Evolutionary conservation across 768 basidiomycete genomes (phyloP).

Genomic region (Cystofilobasidium ferigula): DNA sequence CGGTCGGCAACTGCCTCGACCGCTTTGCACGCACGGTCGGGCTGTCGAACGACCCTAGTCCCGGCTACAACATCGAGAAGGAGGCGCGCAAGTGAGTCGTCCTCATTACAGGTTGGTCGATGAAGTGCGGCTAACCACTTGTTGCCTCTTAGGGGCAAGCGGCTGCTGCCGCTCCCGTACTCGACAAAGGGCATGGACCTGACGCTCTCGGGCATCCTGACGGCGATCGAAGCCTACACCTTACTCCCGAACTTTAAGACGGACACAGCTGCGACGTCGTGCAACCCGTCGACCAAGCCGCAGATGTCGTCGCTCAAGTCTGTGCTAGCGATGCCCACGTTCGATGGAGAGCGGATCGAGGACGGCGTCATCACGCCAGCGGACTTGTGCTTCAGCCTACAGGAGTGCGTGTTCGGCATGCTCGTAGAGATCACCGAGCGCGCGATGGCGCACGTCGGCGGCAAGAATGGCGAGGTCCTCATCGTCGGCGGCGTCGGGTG

Average conservation of each 20-base stretch:
- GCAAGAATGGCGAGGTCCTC: constrained; percentile 60
- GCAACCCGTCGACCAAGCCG: not conserved
- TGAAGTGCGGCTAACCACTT: too few species aligned
- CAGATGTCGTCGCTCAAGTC: constrained; percentile 15
- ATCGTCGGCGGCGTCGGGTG: constrained; percentile 99
- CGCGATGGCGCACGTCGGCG: constrained; percentile 94
- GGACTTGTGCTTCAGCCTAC: constrained; percentile 93
- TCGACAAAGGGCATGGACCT: constrained; percentile 98
- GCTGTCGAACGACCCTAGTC: constrained; percentile 86
- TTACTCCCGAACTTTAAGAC: constrained; percentile 25
- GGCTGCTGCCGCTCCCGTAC: constrained; percentile 75
- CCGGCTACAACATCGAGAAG: constrained; percentile 95
- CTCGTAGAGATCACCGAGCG: constrained; percentile 97
- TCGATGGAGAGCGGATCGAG: constrained; percentile 29
- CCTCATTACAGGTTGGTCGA: not conserved
- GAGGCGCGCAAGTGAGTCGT: constrained; percentile 68
- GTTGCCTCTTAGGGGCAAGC: constrained; percentile 54
- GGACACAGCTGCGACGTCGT: not conserved
- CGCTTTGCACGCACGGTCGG: constrained; percentile 91
- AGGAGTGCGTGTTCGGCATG: constrained; percentile 97
- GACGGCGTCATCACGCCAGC: constrained; percentile 76
- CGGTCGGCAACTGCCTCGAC: constrained; percentile 97
- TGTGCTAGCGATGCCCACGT: not conserved
- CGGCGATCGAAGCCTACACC: constrained; percentile 78
- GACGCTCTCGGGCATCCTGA: constrained; percentile 85